Evolutionary conservation across 805 yeast species (phyloP), one percentile per base, ranked within the genome.

Genomic region (Myxozyma lipomycoides): DNA sequence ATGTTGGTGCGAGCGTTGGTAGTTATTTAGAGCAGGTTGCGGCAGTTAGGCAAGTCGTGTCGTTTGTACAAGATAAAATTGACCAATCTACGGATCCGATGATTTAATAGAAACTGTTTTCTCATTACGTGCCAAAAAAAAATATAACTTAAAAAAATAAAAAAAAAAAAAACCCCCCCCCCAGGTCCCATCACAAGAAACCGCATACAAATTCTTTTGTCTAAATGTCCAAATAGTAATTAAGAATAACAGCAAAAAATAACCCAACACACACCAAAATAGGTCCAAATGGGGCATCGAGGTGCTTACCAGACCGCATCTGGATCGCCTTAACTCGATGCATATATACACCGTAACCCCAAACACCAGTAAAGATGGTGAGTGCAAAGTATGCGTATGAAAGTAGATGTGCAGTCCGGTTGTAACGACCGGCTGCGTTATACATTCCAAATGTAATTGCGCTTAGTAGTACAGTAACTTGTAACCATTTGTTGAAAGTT

Each of bases 401-500:
- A 61, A 90, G 71, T 46, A 69, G 62, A 19, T 78, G 79, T 1
- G 96, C 91, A 36, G 84, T 64, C 17, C 23, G 19, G 40, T 58
- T 47, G 45, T 49, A 43, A 18, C 52, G 30, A 2, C 62, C 59
- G n/a, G 80, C 78, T 0, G 96, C 82, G 37, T 82, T 78, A 71
- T 86, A 86, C 48, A 93, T 78, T 15, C 93, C 76, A 64, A 90
- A 89, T 0, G 98, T 88, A 62, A 93, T 71, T 0, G 90, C 82
- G 19, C 95, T 82, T 60, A 93, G 75, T 65, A 93, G 73, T 0
- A 95, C 81, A 12, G 95, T 85, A 21, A 91, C 91, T 56, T 84
- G 89, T 59, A 93, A 74, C 98, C 98, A 93, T 69, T 95, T 79
- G 73, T 87, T 84, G 72, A 90, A 91, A 2, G 98, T 93, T 68